Evolutionary conservation across 495 filamentous ascomycete genomes (phyloP).

Genomic region (Aspergillus egyptiacus): DNA sequence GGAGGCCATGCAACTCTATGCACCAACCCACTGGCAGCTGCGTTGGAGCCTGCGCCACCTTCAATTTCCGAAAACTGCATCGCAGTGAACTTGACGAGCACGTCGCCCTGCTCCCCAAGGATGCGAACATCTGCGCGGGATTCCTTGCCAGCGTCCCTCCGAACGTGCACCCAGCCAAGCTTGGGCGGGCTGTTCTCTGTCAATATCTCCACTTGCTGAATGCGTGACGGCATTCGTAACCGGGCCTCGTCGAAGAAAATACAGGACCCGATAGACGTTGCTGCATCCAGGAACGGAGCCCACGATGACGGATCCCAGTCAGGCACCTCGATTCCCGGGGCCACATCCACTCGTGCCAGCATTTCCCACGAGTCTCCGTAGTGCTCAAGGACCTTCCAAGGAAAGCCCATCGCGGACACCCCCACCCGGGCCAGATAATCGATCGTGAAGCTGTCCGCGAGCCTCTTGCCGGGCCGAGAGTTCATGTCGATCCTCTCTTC

Average conservation of each 20-base stretch:
- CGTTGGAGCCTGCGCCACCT: too few relatives aligned
- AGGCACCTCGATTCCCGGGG: conserved; percentile 7
- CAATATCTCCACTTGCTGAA: conserved; percentile 8
- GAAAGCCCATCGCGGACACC: conserved; percentile 40
- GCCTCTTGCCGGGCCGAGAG: neutral
- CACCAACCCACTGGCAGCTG: too few relatives aligned
- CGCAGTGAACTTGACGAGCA: too few relatives aligned
- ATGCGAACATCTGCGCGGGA: conserved; percentile 1
- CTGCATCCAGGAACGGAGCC: conserved; percentile 42
- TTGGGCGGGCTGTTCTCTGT: too few relatives aligned
- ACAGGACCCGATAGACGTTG: conserved; percentile 42
- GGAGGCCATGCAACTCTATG: too few relatives aligned
- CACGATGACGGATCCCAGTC: conserved; percentile 35
- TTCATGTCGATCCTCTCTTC: too few relatives aligned
- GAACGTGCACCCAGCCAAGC: too few relatives aligned
- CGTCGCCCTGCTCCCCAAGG: too few relatives aligned
- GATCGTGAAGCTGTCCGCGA: conserved; percentile 28
- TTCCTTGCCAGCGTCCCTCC: conserved; percentile 5
- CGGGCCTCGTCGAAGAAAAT: conserved; percentile 37
- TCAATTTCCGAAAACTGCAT: too few relatives aligned
- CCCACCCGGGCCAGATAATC: conserved; percentile 39
- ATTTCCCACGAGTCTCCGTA: conserved; percentile 35
- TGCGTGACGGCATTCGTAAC: conserved; percentile 40
- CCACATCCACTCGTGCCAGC: conserved; percentile 36
- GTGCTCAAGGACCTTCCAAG: conserved; percentile 39